Evolutionary conservation across 805 yeast species (phyloP).

Genomic region (Cyberlindnera petersonii): DNA sequence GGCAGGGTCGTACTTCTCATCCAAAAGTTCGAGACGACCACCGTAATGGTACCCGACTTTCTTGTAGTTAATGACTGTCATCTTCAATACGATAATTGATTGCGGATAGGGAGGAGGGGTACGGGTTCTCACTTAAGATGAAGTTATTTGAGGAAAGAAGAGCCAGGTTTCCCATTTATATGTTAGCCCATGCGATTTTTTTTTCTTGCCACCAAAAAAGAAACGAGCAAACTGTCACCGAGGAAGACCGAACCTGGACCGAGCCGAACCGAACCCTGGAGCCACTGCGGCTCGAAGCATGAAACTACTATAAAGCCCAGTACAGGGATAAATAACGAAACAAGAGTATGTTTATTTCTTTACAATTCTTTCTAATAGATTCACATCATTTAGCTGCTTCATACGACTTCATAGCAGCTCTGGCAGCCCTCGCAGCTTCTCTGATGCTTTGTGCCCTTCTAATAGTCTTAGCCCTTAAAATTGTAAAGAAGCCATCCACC

Average conservation of each 20-base stretch:
- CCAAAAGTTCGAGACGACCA: slow-evolving; percentile 10
- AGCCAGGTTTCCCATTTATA: too few relatives aligned
- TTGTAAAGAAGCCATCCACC: neutral
- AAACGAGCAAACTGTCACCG: neutral
- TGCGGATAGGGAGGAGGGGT: too few relatives aligned
- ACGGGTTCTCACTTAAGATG: neutral
- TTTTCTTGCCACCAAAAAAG: too few relatives aligned
- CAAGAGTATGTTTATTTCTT: too few relatives aligned
- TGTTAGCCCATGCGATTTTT: too few relatives aligned
- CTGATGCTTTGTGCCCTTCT: slow-evolving; percentile 13
- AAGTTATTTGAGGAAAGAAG: neutral
- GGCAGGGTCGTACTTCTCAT: slow-evolving; percentile 6
- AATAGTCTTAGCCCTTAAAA: slow-evolving; percentile 9
- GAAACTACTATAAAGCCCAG: too few relatives aligned
- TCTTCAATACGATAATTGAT: too few relatives aligned
- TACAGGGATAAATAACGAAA: too few relatives aligned
- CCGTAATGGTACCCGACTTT: slow-evolving; percentile 19
- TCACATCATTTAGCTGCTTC: neutral
- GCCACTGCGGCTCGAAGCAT: neutral
- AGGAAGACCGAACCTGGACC: neutral
- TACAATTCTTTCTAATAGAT: neutral
- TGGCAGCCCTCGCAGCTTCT: slow-evolving; percentile 7
- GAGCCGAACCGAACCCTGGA: neutral
- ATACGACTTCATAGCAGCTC: slow-evolving; percentile 1
- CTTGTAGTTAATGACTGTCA: neutral